Base-by-base conservation (phyloP, 192 early-diverging fungal genomes). In the Coemansia sp. region DNA sequence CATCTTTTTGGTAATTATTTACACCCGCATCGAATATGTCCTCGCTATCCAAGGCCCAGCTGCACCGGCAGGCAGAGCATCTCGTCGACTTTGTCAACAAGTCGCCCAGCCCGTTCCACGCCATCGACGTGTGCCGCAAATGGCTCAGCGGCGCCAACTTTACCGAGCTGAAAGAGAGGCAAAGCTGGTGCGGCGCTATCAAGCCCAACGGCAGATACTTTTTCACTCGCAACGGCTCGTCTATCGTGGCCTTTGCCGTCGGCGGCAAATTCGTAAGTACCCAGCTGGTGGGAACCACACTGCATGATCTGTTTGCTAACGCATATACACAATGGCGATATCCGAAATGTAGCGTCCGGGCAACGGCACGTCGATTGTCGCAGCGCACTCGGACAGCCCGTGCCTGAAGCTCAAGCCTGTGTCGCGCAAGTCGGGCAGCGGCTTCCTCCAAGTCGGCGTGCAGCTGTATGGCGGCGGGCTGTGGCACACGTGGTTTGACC, bases 401-500 rank as follows among this genome's bases (percentile, higher is more conserved):
- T 97, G 96, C 77, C 82, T 97, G 57, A 99, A 81, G 87, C 84
- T 98, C 62, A 99, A 97, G 78, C 97, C 97, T 15, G 82, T 93
- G 40, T 96, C 94, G 23, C 96, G 94, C 78, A 97, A 94, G 83
- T 86, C 87, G 38, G 87, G 87, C 52, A 71, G 66, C 20, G 94
- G 93, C 17, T 97, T 96, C 75, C 80, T 93, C 31, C 90, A 98
- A 79, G 93, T 98, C 51, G 91, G 91, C 57, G 90, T 92, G 26
- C 91, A 95, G 76, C 62, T 87, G 38, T 98, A 98, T 65, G 96
- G 96, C 66, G 96, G 96, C n/a, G 96, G 94, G n/a, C 77, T 97
- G 15, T 98, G 95, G 91, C 88, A 96, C 75, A 96, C 97, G 25
- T 99, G 97, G 97, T 99, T 99, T 72, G 97, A 99, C 73, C 90